Percentiles rank a stretch among this genome's conserved stretches.
Evolutionary conservation across 495 filamentous ascomycete genomes (phyloP).

Genomic region (Penicillium arizonense): DNA sequence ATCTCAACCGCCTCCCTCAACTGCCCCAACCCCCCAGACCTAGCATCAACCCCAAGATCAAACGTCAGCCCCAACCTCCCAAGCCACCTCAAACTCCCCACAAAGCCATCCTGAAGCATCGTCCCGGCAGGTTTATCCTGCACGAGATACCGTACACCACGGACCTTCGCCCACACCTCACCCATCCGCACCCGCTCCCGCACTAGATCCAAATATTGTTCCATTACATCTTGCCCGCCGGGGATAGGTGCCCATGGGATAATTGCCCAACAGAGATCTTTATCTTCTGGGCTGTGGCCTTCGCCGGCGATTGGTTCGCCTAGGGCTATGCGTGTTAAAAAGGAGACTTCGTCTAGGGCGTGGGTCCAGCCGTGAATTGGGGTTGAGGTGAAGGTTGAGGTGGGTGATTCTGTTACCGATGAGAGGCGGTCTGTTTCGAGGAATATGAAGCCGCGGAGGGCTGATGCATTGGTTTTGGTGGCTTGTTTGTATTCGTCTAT

Average conservation of each 20-base stretch:
- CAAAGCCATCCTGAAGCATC: constrained; percentile 58
- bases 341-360: constrained; percentile 70
- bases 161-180: constrained; percentile 51
- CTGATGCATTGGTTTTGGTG: constrained; percentile 9
- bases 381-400: background rate
- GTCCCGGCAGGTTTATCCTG: constrained; percentile 69
- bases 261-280: constrained; percentile 58
- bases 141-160: constrained; percentile 76
- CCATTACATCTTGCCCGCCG: constrained; percentile 47
- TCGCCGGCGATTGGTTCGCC: constrained; percentile 57
- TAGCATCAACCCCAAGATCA: constrained; percentile 79
- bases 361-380: constrained; percentile 41
- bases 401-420: constrained; percentile 32
- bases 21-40: constrained; percentile 65
- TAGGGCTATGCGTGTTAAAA: constrained; percentile 60
- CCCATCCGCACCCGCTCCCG: constrained; percentile 24
- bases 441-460: constrained; percentile 69
- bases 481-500: constrained; percentile 53
- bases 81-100: constrained; percentile 67
- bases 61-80: constrained; percentile 64
- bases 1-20: constrained; percentile 70
- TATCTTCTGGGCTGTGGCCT: constrained; percentile 53
- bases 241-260: constrained; percentile 82
- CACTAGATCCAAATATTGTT: constrained; percentile 51
- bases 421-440: constrained; percentile 77